Base-by-base conservation (phyloP, 1,284 basidiomycete genomes). In the Puccinia brachypodii region DNA sequence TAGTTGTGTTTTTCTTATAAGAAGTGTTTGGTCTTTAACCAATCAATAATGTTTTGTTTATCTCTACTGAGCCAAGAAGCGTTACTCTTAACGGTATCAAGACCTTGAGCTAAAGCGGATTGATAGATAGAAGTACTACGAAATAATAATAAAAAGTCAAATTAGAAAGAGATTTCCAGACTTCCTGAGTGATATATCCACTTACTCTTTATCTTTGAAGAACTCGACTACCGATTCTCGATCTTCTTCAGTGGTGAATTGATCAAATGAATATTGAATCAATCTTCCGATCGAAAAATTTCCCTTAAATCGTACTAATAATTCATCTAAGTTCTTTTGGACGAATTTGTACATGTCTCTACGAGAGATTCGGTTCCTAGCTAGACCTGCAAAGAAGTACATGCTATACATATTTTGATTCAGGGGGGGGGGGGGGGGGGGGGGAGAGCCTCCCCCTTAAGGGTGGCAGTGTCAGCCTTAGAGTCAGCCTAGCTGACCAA, bases 231-330 rank as follows among this genome's bases (percentile, higher is more conserved):
- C 89, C 8, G 89, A 89, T 73, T 91, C 87, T 36, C 91, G 89
- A 87, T 97, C 95, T 83, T 91, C 87, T 84, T 92, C 88, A 25
- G 89, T 90, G 25, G 91, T 90, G 82, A 97, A 88, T 56, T 88
- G 87, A 40, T 87, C 87, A 87, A 94, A 91, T 8, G 91, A 88
- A 79, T 88, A 88, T 90, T 86, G 83, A 64, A 87, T 85, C 33
- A 88, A 84, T 44, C 85, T 78, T 38, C 83, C 84, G 53, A 86
- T 84, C 47, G 84, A 85, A 58, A 85, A 85, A 81, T 85, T 85
- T 69, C 80, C 62, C 89, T 85, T 86, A 90, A 92, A 95, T 90
- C 58, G 92, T 91, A 81, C 91, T 89, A 82, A 81, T 53, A 88
- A 83, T 56, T 84, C 82, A 44, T 85, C 85, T 78, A 85, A 86